phyloP scores from a whole-genome alignment of 495 filamentous ascomycete species.

The Hypoxylon perforatum region DNA sequence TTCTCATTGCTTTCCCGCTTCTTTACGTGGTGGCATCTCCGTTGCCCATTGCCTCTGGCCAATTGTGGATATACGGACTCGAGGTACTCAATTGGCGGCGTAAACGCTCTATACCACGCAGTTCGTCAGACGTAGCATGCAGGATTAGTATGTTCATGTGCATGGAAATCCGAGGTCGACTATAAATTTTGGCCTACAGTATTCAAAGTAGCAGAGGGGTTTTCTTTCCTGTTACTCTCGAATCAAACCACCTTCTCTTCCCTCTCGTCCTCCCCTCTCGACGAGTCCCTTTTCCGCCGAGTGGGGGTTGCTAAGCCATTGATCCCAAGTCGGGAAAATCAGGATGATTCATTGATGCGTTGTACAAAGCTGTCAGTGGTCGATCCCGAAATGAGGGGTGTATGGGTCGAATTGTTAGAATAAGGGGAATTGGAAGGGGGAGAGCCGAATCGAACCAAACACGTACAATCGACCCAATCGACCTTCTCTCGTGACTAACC shows the following conservation, averaged over 20 bases:
- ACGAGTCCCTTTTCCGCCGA: constrained; percentile 34
- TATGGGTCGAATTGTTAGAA: constrained; percentile 27
- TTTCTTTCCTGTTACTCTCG: constrained; percentile 29
- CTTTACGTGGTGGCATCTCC: not conserved
- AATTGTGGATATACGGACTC: constrained; percentile 21
- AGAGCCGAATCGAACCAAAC: constrained; percentile 14
- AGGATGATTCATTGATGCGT: constrained; percentile 45
- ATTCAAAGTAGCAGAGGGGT: constrained; percentile 22
- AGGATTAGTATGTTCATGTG: constrained; percentile 24
- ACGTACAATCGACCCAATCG: constrained; percentile 20
- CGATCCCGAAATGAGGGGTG: constrained; percentile 41
- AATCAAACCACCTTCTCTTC: constrained; percentile 1
- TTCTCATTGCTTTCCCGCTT: constrained; percentile 22
- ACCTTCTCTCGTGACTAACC: constrained; percentile 8
- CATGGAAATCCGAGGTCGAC: constrained; percentile 7
- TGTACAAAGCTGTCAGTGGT: constrained; percentile 41
- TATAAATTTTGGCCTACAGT: constrained; percentile 11
- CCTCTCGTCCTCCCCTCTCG: constrained; percentile 12
- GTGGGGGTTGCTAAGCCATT: constrained; percentile 31
- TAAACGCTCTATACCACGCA: constrained; percentile 21
- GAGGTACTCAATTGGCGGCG: constrained; percentile 25
- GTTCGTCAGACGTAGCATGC: constrained; percentile 34
- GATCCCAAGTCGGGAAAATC: constrained; percentile 43
- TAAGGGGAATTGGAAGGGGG: not conserved
- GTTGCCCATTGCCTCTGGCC: constrained; percentile 3